phyloP scores from a whole-genome alignment of 805 yeast species.

The Hanseniaspora nectarophila region DNA sequence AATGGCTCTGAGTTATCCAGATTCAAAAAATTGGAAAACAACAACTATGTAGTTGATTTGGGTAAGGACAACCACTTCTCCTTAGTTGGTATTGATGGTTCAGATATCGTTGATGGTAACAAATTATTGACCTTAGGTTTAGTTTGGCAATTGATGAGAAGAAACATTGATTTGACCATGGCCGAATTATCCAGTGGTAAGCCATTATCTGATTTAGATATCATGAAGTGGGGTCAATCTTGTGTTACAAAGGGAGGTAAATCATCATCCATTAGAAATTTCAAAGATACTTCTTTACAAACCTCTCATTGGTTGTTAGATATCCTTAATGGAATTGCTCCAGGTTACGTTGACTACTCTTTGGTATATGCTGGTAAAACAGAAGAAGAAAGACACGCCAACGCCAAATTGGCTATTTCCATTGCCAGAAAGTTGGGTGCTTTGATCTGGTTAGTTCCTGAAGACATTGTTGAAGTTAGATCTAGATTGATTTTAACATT shows the following conservation, averaged over 20 bases:
- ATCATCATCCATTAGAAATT: conserved; percentile 58
- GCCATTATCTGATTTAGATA: conserved; percentile 72
- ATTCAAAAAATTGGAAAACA: conserved; percentile 91
- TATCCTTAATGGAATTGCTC: conserved; percentile 83
- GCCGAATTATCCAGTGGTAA: conserved; percentile 60
- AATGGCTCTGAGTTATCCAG: conserved; percentile 66
- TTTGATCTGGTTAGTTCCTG: conserved; percentile 98
- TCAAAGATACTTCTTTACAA: conserved; percentile 68
- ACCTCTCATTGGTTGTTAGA: conserved; percentile 77
- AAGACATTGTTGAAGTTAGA: conserved; percentile 93
- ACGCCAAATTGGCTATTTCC: conserved; percentile 93
- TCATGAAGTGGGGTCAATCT: conserved; percentile 85
- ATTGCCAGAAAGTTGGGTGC: conserved; percentile 98
- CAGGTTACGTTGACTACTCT: conserved; percentile 95
- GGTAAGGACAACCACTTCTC: conserved; percentile 90
- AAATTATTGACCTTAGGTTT: conserved; percentile 79
- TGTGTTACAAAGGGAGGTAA: conserved; percentile 81
- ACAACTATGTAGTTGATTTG: conserved; percentile 94
- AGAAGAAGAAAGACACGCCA: conserved; percentile 81
- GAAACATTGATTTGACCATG: conserved; percentile 80
- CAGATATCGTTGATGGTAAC: conserved; percentile 90
- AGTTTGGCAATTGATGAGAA: conserved; percentile 97
- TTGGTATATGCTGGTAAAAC: conserved; percentile 68
- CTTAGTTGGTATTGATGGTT: conserved; percentile 93
- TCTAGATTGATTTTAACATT: conserved; percentile 86